Evolutionary conservation across 1,139 yeast species (phyloP), one percentile per base, ranked within the genome.

Genomic region (Citeromyces siamensis): DNA sequence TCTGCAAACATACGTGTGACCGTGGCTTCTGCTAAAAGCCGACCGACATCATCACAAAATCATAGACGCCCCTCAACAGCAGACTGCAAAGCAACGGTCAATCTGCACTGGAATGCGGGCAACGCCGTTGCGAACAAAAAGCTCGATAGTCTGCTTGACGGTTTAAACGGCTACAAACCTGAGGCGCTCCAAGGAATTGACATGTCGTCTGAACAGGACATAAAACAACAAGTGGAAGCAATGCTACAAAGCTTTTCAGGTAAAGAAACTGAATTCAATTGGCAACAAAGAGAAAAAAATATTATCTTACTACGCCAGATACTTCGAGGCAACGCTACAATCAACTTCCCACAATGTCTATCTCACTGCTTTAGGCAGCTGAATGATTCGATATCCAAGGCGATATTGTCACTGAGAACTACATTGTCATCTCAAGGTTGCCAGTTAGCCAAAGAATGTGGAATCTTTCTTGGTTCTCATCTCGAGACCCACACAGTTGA

Each of bases 231-330:
- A 27, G 44, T 71, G 17, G 66, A 61, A 21, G 46, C 49, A 3
- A 46, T 70, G 48, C 37, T 55, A 10, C 42, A 57, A 0, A 59
- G 65, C 4, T 56, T 90, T 49, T 68, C 66, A n/a, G 79, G 77
- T 2, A 85, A 79, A 48, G 98, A 93, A 55, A 80, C 94, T 0
- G 98, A 93, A 51, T 68, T 67, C 42, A 90, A 90, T 51, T 90
- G 99, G 99, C 59, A 65, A 19, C 48, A 52, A 1, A 66, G 99
- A 49, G 96, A 88, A 47, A 67, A 68, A 40, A 62, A 61, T 39
- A 68, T 86, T 2, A 49, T 68, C 2, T 66, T 64, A 37, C 51
- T 85, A 29, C 64, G 96, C 40, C 62, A 68, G 2, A 50, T 81
- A 2, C 46, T 84, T 3, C 60, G 86, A 32, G 88, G 88, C 2